A percentile compares a stretch with the other conserved stretches of the same genome.
Conservation (phyloP, 441 rosid species). For the Euphorbia celastroides region DNA sequence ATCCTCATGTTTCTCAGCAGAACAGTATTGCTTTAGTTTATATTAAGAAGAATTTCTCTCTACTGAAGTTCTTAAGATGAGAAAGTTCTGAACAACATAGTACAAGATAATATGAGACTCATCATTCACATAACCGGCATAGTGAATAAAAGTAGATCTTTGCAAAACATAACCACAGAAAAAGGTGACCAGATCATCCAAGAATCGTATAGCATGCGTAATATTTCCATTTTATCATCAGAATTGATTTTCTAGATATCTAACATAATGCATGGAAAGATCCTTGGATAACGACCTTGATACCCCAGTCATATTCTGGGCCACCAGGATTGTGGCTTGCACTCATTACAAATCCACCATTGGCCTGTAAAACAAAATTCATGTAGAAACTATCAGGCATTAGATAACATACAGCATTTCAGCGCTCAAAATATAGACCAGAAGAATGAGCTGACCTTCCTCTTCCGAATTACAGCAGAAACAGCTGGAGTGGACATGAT, state of each 20-base stretch:
- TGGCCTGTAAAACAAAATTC: slow-evolving; percentile 47
- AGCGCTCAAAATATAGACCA: slow-evolving; percentile 12
- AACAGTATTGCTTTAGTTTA: neutral
- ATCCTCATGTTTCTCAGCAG: neutral
- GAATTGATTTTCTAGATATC: neutral
- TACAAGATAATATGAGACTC: neutral
- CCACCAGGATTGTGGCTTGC: slow-evolving; percentile 98
- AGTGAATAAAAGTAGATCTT: neutral
- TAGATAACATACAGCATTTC: neutral
- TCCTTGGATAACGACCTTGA: slow-evolving; percentile 49
- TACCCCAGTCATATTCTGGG: slow-evolving; percentile 95
- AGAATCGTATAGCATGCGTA: neutral
- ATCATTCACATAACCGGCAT: neutral
- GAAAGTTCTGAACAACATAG: neutral
- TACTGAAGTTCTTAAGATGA: neutral
- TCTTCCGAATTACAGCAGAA: slow-evolving; percentile 82
- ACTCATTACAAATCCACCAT: slow-evolving; percentile 97
- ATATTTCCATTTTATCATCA: neutral
- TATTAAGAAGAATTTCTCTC: neutral
- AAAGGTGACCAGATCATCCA: neutral
- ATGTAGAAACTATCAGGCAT: neutral
- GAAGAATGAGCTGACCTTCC: slow-evolving; percentile 43
- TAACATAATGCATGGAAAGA: neutral
- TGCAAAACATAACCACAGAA: neutral
- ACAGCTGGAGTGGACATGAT: slow-evolving; percentile 88